Evolutionary conservation across 2,329 filamentous ascomycete genomes (phyloP).

Genomic region (Penicillium sumatraense): DNA sequence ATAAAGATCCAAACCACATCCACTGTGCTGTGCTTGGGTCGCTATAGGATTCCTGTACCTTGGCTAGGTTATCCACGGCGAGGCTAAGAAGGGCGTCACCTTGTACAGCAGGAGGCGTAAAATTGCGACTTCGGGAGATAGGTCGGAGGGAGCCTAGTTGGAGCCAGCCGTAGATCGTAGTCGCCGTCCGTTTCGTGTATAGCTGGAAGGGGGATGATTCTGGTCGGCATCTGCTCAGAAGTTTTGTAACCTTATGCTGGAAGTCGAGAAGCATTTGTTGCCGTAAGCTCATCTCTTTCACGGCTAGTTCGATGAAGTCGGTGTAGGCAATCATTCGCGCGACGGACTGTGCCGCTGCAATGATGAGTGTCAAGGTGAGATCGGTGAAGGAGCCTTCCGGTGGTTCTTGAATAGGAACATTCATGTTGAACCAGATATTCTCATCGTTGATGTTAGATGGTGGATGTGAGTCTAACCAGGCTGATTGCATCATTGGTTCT

Average conservation of each 20-base stretch:
- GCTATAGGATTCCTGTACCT: constrained; percentile 20
- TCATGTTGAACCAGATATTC: constrained; percentile 32
- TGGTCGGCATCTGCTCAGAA: constrained; percentile 26
- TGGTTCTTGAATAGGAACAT: constrained; percentile 18
- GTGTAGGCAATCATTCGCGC: constrained; percentile 30
- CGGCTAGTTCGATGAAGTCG: constrained; percentile 26
- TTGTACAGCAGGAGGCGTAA: constrained; percentile 29
- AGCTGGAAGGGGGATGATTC: constrained; percentile 30
- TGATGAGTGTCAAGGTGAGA: constrained; percentile 30
- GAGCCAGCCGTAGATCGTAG: constrained; percentile 29
- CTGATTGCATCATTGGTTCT: constrained; percentile 39
- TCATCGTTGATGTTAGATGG: constrained; percentile 36
- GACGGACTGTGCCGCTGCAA: constrained; percentile 27
- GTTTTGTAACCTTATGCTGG: constrained; percentile 22
- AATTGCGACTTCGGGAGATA: constrained; percentile 27
- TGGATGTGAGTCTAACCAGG: constrained; percentile 31
- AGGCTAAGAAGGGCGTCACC: constrained; percentile 30
- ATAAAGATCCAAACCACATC: constrained; percentile 34
- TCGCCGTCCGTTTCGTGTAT: constrained; percentile 27
- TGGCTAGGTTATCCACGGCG: constrained; percentile 30
- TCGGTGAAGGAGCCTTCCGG: constrained; percentile 32
- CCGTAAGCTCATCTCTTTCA: constrained; percentile 28
- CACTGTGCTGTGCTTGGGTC: constrained; percentile 28
- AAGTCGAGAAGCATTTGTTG: constrained; percentile 33
- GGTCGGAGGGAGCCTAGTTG: constrained; percentile 36